Evolutionary conservation across 2,329 filamentous ascomycete species (phyloP), one percentile per base, ranked within the genome.

Genomic region (Tolypocladium nubicola): DNA sequence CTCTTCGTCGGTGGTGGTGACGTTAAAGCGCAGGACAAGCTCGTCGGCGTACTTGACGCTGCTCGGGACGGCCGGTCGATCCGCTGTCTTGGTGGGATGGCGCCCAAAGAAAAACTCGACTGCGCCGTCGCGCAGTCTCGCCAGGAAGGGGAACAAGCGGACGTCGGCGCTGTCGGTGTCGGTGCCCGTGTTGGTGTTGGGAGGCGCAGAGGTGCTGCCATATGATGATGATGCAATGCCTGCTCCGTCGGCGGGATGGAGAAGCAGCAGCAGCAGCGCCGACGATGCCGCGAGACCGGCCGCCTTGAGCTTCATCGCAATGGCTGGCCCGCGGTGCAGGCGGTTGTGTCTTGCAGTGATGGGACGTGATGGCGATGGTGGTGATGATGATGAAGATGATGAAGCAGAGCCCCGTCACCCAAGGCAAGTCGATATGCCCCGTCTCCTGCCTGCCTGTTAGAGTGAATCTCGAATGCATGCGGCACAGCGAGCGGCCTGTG

Each of bases 1-100:
- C 58, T 89, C 86, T 67, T 96, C 89, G 23, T 84, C 79, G 3
- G 78, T 71, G 33, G 81, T 85, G 60, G 81, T 85, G 57, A 97
- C 76, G 66, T 88, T 90, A 79, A 97, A 97, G 43, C 94, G 86
- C 61, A 97, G 75, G 19, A 99, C 90, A n/a, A 96, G 79, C 71
- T 97, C 86, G 61, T 87, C 83, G 60, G 84, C 83, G 69, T 96
- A 96, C 61, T 75, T 74, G 35, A 68, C 73, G 52, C 65, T 70
- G 58, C 63, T 68, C 61, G 65, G 62, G 55, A 66, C 60, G 57
- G 65, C 39, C 37, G 63, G 60, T n/a, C 59, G 57, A 37, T 60
- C 54, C 60, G 63, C 56, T 47, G 64, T 59, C 55, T 70, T 71
- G 38, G 65, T 68, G 2, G 71, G 70, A 62, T 75, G 73, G 8